phyloP scores from a whole-genome alignment of 2,329 filamentous ascomycete genomes.

The Ramularia collo-cygni region DNA sequence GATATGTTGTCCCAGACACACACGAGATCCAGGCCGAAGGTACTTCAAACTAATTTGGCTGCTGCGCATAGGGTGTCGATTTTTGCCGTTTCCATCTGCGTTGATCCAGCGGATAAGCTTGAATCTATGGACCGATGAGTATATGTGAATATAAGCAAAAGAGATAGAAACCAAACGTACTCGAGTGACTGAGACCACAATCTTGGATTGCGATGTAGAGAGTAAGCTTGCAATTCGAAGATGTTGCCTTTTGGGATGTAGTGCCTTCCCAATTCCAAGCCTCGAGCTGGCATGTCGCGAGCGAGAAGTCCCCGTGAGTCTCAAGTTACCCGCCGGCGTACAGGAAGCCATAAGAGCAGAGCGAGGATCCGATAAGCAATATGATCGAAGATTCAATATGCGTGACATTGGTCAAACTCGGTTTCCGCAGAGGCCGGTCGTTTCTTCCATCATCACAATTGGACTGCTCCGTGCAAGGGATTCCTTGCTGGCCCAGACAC shows the following conservation, averaged over 20 bases:
- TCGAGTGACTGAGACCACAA: constrained; percentile 21
- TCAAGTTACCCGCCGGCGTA: too few relatives aligned
- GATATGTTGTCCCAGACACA: constrained; percentile 28
- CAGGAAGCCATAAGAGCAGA: too few relatives aligned
- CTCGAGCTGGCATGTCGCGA: constrained; percentile 22
- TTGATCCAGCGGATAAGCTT: constrained; percentile 20
- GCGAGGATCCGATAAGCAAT: too few relatives aligned
- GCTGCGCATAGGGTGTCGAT: constrained; percentile 11
- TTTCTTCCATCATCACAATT: constrained; percentile 4
- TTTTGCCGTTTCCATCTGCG: neutral
- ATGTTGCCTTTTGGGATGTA: constrained; percentile 22
- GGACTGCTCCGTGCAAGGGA: too few relatives aligned
- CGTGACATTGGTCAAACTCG: too few relatives aligned
- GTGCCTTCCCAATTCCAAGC: constrained; percentile 17
- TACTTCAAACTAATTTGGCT: constrained; percentile 21
- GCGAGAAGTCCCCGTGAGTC: constrained; percentile 27
- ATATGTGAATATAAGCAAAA: neutral
- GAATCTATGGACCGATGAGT: constrained; percentile 16
- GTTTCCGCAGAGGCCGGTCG: too few relatives aligned
- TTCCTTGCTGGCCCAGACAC: too few relatives aligned
- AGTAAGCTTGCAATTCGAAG: constrained; percentile 25
- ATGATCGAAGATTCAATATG: too few relatives aligned
- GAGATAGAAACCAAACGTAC: constrained; percentile 11
- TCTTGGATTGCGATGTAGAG: constrained; percentile 21
- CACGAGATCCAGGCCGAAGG: constrained; percentile 24